A percentile compares a stretch with the other conserved stretches of the same genome.
These are phyloP conservation scores for Fusarium odoratissimum DNA, from an alignment of 2,329 filamentous ascomycete species.

Conservation along the genomic window DNA sequence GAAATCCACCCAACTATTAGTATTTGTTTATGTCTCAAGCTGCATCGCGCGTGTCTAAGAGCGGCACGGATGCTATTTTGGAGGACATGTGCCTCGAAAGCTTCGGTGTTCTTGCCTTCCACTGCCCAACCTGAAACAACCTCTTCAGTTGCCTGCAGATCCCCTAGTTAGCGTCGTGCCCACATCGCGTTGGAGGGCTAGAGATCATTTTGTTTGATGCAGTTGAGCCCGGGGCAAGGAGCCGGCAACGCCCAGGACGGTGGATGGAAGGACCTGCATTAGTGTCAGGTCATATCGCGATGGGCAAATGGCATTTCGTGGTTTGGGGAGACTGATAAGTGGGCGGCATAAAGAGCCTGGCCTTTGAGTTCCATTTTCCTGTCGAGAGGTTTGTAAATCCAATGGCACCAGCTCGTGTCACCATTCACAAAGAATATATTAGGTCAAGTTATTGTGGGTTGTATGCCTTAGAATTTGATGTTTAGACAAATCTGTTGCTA, in stretches of 20 bases:
- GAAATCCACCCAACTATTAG: not conserved
- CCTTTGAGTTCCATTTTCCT: not conserved
- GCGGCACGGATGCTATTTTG: slow-evolving; percentile 23
- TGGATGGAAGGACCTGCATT: slow-evolving; percentile 45
- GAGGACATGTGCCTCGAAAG: slow-evolving; percentile 11
- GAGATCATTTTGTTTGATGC: slow-evolving; percentile 37
- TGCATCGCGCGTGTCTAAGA: slow-evolving; percentile 10
- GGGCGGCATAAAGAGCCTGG: not conserved
- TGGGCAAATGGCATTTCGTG: slow-evolving; percentile 35
- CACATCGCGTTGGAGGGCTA: slow-evolving; percentile 24
- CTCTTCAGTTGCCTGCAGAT: slow-evolving; percentile 41
- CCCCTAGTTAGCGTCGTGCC: slow-evolving; percentile 35
- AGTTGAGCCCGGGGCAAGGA: slow-evolving; percentile 32
- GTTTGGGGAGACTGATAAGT: slow-evolving; percentile 16
- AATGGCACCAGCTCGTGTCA: not conserved
- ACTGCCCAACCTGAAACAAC: slow-evolving; percentile 44
- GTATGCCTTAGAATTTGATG: not conserved
- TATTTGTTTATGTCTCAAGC: slow-evolving; percentile 3
- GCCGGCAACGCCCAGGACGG: slow-evolving; percentile 36
- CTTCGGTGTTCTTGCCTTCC: slow-evolving; percentile 18
- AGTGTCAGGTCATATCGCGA: slow-evolving; percentile 39
- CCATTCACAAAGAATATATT: not conserved
- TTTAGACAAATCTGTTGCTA: not conserved
- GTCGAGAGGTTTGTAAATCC: not conserved
- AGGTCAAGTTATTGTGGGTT: not conserved